Conservation (phyloP, 371 early-diverging fungal genomes). For the Mortierella sp. region DNA sequence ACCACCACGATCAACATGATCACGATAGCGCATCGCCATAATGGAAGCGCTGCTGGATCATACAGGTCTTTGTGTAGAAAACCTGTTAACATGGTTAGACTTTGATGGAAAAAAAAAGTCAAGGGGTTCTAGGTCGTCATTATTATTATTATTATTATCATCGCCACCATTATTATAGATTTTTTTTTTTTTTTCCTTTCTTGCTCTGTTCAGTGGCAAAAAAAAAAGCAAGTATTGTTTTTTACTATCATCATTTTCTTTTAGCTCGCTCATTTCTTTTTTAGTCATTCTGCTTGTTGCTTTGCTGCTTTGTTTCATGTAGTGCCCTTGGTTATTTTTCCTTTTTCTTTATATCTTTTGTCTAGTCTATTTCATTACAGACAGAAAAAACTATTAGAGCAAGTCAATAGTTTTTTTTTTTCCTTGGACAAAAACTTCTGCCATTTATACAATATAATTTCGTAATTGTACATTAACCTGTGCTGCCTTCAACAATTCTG, state of each 20-base stretch:
- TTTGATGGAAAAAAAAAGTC: not conserved
- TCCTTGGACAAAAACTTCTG: not conserved
- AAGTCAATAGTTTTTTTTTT: conserved; percentile 5
- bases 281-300: conserved; percentile 4
- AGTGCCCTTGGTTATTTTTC: not conserved
- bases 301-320: conserved; percentile 6
- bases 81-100: not conserved
- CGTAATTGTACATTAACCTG: conserved; percentile 2
- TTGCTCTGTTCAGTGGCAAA: conserved; percentile 9
- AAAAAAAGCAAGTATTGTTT: conserved; percentile 34
- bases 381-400: conserved; percentile 22
- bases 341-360: conserved; percentile 10
- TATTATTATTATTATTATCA: not conserved
- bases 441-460: conserved; percentile 2
- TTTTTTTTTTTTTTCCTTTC: not conserved
- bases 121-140: not conserved
- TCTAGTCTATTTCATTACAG: conserved; percentile 7
- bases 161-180: not conserved
- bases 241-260: conserved; percentile 10
- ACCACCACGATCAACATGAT: conserved; percentile 45
- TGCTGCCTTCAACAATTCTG: no score
- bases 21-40: conserved; percentile 46
- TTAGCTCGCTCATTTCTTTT: conserved; percentile 6
- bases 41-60: no score
- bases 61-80: not conserved